These are phyloP conservation scores for Aureobasidium sp. DNA, from an alignment of 2,329 filamentous ascomycete genomes.

Conservation along the genomic window DNA sequence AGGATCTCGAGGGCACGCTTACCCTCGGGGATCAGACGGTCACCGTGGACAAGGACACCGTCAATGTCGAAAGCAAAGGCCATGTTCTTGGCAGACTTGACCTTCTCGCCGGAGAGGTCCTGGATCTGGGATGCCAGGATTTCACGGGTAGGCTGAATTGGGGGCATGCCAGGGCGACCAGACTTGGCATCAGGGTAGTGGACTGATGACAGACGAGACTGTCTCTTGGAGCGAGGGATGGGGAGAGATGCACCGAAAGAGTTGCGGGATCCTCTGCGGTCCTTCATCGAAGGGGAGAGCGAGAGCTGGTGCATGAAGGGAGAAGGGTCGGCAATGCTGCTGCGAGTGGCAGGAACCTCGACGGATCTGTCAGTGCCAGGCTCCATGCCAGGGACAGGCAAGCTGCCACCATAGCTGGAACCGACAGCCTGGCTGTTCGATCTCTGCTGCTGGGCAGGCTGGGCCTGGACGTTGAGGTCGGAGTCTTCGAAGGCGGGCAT, in stretches of 20 bases:
- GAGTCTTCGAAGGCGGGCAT: conserved; percentile 57
- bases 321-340: conserved; percentile 59
- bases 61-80: conserved; percentile 75
- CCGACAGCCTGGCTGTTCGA: conserved; percentile 22
- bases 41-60: conserved; percentile 67
- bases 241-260: conserved; percentile 67
- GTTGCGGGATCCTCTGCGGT: conserved; percentile 64
- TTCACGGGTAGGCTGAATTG: conserved; percentile 56
- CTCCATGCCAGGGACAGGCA: conserved; percentile 39
- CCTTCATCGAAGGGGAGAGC: conserved; percentile 58
- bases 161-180: conserved; percentile 51
- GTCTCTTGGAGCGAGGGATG: conserved; percentile 63
- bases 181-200: conserved; percentile 42
- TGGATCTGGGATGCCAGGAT: conserved; percentile 65
- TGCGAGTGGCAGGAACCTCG: conserved; percentile 63
- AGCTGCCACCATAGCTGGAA: conserved; percentile 27
- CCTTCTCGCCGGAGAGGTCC: conserved; percentile 59
- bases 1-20: conserved; percentile 61
- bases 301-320: conserved; percentile 69
- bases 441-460: conserved; percentile 28
- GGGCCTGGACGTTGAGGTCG: conserved; percentile 43
- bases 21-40: conserved; percentile 62
- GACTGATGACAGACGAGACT: conserved; percentile 60
- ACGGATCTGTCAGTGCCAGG: conserved; percentile 44
- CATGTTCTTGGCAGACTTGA: conserved; percentile 67